A percentile compares a stretch with the other conserved stretches of the same genome.
Evolutionary conservation across 495 filamentous ascomycete species (phyloP).

Genomic region (Penicillium canariense): DNA sequence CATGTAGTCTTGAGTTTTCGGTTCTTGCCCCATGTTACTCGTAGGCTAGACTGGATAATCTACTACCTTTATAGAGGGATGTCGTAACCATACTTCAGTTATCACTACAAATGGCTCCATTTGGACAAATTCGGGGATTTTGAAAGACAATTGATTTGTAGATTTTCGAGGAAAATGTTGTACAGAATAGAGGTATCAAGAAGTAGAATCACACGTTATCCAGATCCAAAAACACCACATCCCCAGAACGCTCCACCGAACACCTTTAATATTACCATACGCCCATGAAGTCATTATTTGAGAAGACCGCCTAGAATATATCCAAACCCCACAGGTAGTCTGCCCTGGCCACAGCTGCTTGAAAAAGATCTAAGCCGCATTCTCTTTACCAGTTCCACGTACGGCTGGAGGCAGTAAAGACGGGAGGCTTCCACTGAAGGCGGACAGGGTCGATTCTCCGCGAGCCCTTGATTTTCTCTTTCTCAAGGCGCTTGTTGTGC

Average conservation of each 20-base stretch:
- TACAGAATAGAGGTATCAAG: conserved; percentile 10
- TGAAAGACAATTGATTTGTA: too few species aligned
- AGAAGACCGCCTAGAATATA: background rate
- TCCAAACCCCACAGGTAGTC: background rate
- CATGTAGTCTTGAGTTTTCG: background rate
- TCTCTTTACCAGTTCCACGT: conserved; percentile 88
- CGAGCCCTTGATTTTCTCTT: conserved; percentile 73
- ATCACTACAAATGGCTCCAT: too few species aligned
- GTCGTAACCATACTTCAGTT: too few species aligned
- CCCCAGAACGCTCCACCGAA: background rate
- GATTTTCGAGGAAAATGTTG: background rate
- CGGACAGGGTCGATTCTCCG: conserved; percentile 73
- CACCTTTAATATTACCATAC: conserved; percentile 3
- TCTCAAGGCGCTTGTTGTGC: conserved; percentile 65
- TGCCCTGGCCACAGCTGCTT: background rate
- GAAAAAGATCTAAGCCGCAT: conserved; percentile 11
- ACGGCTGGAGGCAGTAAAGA: conserved; percentile 81
- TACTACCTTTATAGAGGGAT: too few species aligned
- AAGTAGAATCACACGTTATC: background rate
- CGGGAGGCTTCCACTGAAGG: conserved; percentile 93
- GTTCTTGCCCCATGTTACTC: background rate
- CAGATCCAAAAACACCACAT: conserved; percentile 1
- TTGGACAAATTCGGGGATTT: too few species aligned
- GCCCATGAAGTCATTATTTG: background rate
- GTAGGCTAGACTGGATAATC: too few species aligned